Conservation (phyloP, 2,329 filamentous ascomycete species). For the Xylariaceae sp. region DNA sequence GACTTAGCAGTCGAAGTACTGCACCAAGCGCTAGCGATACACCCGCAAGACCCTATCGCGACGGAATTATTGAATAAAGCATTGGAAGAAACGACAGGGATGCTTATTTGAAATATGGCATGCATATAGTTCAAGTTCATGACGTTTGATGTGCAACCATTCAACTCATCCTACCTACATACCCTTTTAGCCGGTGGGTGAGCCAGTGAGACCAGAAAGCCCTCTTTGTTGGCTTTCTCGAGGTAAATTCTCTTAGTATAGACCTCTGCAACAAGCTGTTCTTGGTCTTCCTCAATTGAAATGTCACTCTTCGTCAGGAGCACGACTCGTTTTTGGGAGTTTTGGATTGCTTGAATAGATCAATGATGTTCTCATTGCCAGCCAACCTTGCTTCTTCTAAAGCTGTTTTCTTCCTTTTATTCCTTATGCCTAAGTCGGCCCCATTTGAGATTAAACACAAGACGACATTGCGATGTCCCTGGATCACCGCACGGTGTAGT, state of each 20-base stretch:
- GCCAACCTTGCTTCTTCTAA: slow-evolving; percentile 8
- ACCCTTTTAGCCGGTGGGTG: too few species aligned
- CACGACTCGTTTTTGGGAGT: too few species aligned
- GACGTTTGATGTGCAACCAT: not conserved
- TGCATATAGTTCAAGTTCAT: not conserved
- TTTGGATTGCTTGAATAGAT: too few species aligned
- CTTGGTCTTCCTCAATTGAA: too few species aligned
- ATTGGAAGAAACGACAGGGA: slow-evolving; percentile 63
- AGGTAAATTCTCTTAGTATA: too few species aligned
- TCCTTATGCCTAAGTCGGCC: not conserved
- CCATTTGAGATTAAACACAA: slow-evolving; percentile 3
- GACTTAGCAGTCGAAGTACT: slow-evolving; percentile 81
- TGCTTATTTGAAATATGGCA: slow-evolving; percentile 27
- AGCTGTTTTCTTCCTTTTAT: slow-evolving; percentile 10
- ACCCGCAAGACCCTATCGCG: slow-evolving; percentile 80
- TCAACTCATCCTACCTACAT: not conserved
- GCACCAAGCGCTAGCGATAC: slow-evolving; percentile 82
- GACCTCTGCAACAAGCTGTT: too few species aligned
- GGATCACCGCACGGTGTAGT: slow-evolving; percentile 9
- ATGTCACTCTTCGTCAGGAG: too few species aligned
- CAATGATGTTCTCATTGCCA: slow-evolving; percentile 5
- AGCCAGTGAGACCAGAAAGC: too few species aligned
- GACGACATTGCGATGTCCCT: slow-evolving; percentile 5
- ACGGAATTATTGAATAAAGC: slow-evolving; percentile 79
- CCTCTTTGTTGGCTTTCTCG: too few species aligned